Base-by-base conservation (phyloP, 2,329 filamentous ascomycete species). In the Furcasterigmium furcatum region DNA sequence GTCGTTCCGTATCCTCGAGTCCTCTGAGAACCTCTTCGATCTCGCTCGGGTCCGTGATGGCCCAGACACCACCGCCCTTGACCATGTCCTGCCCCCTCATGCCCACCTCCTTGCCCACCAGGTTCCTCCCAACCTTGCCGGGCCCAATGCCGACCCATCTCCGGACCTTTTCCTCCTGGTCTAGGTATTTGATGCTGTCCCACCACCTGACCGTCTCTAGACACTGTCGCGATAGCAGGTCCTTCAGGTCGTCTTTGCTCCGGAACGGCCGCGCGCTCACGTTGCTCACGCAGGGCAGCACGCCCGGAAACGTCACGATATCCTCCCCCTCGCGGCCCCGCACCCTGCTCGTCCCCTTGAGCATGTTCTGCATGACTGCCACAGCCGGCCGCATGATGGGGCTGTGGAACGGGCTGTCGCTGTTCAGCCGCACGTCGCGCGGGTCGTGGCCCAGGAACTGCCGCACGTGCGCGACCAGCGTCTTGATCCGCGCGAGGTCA, bases 151-250 rank as follows among this genome's bases (percentile, higher is more conserved):
- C 92, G 41, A 97, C 79, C 87, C 92, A 96, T 46, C 91, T 76
- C 56, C 84, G 77, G 16, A 96, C 88, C 51, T 85, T 85, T 58
- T 85, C 80, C 57, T 94, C 83, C 61, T 94, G 84, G 62, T 96
- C 89, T 41, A 96, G 71, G 59, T 95, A 96, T 54, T 82, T 84
- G 57, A 97, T 91, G 57, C 88, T 94, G 55, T 95, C 89, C 84
- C 91, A 96, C 92, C 92, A 97, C 48, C 81, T 77, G 35, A 97
- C 90, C 24, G 91, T 96, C 69, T 96, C 90, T n/a, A 94, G 82
- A 50, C 87, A 91, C 59, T 91, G 87, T 41, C 88, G 72, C 2
- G 91, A 85, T 41, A 96, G 71, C 38, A 95, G 68, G 51, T 95
- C 84, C 61, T 88, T 88, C 25, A 96, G 71, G 52, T 95, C 81